phyloP scores from a whole-genome alignment of 257 asterid genomes.

The Asclepias syriaca region DNA sequence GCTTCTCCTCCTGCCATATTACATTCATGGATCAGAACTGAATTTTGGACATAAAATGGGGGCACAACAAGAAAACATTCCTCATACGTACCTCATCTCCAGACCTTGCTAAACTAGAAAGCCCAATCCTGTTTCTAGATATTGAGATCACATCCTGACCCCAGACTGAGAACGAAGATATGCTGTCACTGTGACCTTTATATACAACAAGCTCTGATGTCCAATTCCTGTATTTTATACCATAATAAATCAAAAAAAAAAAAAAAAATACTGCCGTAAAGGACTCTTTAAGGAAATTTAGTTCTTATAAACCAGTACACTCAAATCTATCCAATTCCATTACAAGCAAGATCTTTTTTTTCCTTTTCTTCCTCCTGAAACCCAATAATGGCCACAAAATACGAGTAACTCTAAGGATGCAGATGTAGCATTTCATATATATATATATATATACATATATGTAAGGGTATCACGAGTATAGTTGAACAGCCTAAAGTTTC shows the following conservation, averaged over 20 bases:
- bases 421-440: neutral
- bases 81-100: conserved; percentile 54
- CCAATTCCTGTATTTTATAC: conserved; percentile 53
- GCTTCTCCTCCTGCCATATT: conserved; percentile 59
- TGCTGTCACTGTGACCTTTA: conserved; percentile 76
- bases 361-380: neutral
- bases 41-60: neutral
- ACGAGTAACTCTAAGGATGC: neutral
- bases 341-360: neutral
- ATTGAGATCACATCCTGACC: conserved; percentile 87
- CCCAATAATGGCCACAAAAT: neutral
- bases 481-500: neutral
- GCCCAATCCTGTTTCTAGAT: conserved; percentile 70
- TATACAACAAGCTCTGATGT: conserved; percentile 55
- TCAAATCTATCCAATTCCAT: neutral
- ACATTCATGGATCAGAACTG: neutral
- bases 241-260: conserved; percentile 7
- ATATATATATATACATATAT: too few species aligned
- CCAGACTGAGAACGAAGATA: conserved; percentile 84
- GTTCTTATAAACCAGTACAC: neutral
- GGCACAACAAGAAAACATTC: neutral
- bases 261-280: neutral
- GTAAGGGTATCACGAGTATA: neutral
- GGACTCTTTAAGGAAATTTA: neutral
- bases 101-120: conserved; percentile 59